phyloP scores from a whole-genome alignment of 352 stramenopile species.

The Phytophthora ramorum region DNA sequence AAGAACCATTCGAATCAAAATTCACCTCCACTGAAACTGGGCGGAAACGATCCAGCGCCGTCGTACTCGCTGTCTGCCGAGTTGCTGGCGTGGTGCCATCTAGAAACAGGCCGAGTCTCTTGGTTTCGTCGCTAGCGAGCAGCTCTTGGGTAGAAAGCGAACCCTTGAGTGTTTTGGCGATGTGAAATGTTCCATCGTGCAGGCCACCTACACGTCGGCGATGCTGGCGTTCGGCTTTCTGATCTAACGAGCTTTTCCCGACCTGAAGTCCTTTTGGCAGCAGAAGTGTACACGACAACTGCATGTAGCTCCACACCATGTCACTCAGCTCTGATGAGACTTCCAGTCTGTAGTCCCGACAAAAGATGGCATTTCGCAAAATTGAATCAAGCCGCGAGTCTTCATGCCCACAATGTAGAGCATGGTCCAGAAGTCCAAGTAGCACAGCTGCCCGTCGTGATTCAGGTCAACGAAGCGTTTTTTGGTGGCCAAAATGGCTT shows the following conservation, averaged over 20 bases:
- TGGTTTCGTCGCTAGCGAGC: conserved; percentile 18
- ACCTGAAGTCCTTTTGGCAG: conserved; percentile 65
- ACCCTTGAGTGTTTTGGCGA: conserved; percentile 32
- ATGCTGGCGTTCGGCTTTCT: conserved; percentile 47
- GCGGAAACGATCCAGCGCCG: conserved; percentile 50
- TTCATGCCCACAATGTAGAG: conserved; percentile 79
- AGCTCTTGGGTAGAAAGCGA: conserved; percentile 60
- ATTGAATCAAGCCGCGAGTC: conserved; percentile 57
- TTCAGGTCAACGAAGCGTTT: conserved; percentile 62
- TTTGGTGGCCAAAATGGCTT: conserved; percentile 50
- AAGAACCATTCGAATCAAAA: conserved; percentile 2
- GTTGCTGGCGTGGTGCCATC: conserved; percentile 36
- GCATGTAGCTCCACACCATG: conserved; percentile 65
- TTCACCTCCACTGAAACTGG: conserved; percentile 36
- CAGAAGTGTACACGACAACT: conserved; percentile 60
- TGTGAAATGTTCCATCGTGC: conserved; percentile 57
- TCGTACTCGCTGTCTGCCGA: conserved; percentile 45
- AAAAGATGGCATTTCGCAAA: conserved; percentile 76
- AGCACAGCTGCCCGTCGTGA: conserved; percentile 71
- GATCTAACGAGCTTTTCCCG: conserved; percentile 58
- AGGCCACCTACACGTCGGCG: conserved; percentile 51
- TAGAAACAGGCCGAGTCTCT: conserved; percentile 40
- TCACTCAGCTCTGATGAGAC: conserved; percentile 53
- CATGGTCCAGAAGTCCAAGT: conserved; percentile 88
- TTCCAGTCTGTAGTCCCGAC: conserved; percentile 82